Evolutionary conservation across 805 yeast species (phyloP).

Genomic region (Ogataea parapolymorpha): DNA sequence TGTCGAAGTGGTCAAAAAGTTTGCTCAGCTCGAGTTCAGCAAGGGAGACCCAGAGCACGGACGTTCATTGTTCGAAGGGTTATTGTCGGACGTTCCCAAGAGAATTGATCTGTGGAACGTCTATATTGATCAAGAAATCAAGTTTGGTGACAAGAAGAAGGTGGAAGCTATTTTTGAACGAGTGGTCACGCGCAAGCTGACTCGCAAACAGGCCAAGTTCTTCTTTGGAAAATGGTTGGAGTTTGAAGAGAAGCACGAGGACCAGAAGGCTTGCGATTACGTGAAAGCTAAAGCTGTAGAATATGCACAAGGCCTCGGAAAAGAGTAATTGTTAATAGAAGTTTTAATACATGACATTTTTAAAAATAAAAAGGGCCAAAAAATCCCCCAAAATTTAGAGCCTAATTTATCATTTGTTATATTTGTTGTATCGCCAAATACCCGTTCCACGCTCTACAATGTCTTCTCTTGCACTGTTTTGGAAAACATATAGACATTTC

Average conservation of each 20-base stretch:
- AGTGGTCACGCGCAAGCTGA: conserved; percentile 60
- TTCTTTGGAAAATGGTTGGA: conserved; percentile 91
- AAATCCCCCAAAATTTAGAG: not conserved
- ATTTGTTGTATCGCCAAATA: not conserved
- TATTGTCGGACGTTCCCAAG: conserved; percentile 84
- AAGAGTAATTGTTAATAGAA: conserved; percentile 9
- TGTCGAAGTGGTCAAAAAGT: conserved; percentile 77
- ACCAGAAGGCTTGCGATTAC: conserved; percentile 68
- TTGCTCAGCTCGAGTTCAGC: conserved; percentile 81
- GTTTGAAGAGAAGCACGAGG: conserved; percentile 68
- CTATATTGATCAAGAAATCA: conserved; percentile 89
- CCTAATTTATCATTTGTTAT: not conserved
- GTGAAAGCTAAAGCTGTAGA: conserved; percentile 91
- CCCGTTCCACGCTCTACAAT: not conserved
- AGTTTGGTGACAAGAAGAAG: conserved; percentile 58
- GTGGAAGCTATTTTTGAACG: conserved; percentile 83
- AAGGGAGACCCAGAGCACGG: conserved; percentile 94
- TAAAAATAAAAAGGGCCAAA: conserved; percentile 2
- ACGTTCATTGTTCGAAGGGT: conserved; percentile 90
- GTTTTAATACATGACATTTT: conserved; percentile 3
- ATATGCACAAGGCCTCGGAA: conserved; percentile 37
- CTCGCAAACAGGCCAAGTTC: conserved; percentile 88
- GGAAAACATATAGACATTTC: not conserved
- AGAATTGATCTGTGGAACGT: conserved; percentile 94
- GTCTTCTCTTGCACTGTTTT: not conserved